Percentiles rank a stretch among this genome's conserved stretches.
phyloP scores from a whole-genome alignment of 768 basidiomycete species.

The Bullera alba region DNA sequence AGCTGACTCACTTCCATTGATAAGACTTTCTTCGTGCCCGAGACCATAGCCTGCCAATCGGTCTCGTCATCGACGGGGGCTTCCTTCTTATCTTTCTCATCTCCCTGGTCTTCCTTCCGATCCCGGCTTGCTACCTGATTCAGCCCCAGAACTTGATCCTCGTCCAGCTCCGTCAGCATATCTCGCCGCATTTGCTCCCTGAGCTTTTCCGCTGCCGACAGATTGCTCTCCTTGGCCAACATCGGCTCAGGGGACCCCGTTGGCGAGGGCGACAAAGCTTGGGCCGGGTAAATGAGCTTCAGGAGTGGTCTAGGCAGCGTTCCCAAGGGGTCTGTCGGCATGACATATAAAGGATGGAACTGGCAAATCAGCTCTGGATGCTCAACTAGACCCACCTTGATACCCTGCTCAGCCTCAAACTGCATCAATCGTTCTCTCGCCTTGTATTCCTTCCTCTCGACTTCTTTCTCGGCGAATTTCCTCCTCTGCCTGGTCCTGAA shows the following conservation, averaged over 20 bases:
- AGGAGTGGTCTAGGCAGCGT: conserved; percentile 37
- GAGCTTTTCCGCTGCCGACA: conserved; percentile 37
- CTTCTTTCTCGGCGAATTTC: conserved; percentile 29
- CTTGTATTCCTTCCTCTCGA: conserved; percentile 28
- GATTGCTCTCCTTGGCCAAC: conserved; percentile 7
- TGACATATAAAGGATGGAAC: conserved; percentile 44
- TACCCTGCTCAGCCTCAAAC: conserved; percentile 30
- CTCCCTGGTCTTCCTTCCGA: neutral
- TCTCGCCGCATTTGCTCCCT: conserved; percentile 39
- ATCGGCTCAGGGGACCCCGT: conserved; percentile 4
- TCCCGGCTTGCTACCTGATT: neutral
- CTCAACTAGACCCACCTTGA: conserved; percentile 25
- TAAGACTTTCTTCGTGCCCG: conserved; percentile 38
- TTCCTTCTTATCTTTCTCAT: neutral
- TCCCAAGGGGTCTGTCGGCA: conserved; percentile 27
- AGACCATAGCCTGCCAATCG: neutral
- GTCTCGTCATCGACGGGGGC: neutral
- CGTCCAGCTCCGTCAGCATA: conserved; percentile 25
- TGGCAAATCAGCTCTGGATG: conserved; percentile 7
- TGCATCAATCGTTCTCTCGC: conserved; percentile 35
- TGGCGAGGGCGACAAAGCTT: conserved; percentile 19
- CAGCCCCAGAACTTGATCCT: neutral
- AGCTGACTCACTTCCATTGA: conserved; percentile 39
- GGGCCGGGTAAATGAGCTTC: conserved; percentile 32
- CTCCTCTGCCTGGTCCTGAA: conserved; percentile 31